Evolutionary conservation across 306 rosid genomes (phyloP).

Genomic region (Casuarina glauca): DNA sequence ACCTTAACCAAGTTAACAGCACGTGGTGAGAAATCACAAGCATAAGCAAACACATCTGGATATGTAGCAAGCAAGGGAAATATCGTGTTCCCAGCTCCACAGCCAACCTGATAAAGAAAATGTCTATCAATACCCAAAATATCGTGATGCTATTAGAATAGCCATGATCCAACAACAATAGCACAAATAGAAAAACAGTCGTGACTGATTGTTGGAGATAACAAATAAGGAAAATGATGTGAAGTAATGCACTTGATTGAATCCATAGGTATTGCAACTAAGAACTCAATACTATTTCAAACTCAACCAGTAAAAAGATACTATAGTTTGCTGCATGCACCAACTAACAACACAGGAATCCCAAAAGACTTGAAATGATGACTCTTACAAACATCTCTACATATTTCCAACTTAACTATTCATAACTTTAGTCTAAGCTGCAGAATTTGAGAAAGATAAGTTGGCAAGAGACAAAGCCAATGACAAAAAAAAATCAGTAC

Average conservation of each 20-base stretch:
- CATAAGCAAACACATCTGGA: constrained; percentile 73
- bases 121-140: constrained; percentile 9
- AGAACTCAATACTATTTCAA: not conserved
- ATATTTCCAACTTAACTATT: not conserved
- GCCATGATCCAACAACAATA: not conserved
- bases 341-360: not conserved
- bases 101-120: constrained; percentile 64
- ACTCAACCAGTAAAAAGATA: not conserved
- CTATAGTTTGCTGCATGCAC: not conserved
- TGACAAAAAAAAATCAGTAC: not conserved
- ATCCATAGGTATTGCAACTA: not conserved
- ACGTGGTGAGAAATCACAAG: constrained; percentile 91
- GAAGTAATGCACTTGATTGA: not conserved
- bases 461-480: not conserved
- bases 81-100: constrained; percentile 95
- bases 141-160: not conserved
- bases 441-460: not conserved
- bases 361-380: not conserved
- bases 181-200: not conserved
- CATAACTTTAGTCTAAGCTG: not conserved
- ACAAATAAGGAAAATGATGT: constrained; percentile 1
- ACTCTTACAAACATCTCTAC: not conserved
- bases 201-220: not conserved
- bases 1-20: constrained; percentile 93
- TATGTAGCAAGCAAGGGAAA: constrained; percentile 77